Evolutionary conservation across 2,329 filamentous ascomycete species (phyloP).

Genomic region (Phialemonium atrogriseum): DNA sequence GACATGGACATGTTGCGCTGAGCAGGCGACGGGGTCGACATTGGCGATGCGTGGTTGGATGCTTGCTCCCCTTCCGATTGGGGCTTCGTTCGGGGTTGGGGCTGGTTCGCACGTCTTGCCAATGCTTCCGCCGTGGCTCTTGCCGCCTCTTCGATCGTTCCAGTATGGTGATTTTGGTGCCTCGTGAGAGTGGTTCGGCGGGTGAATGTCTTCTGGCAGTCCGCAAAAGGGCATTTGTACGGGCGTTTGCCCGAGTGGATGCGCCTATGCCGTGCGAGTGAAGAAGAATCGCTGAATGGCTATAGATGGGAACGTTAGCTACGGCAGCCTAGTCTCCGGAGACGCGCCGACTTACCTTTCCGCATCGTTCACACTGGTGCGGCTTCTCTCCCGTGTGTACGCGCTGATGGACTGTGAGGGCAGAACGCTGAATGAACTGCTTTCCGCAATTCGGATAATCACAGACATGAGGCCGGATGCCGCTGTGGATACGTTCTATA

Average conservation of each 20-base stretch:
- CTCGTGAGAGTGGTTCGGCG: slow-evolving; percentile 89
- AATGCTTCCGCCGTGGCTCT: slow-evolving; percentile 81
- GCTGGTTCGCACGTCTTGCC: slow-evolving; percentile 44
- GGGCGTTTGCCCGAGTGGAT: slow-evolving; percentile 94
- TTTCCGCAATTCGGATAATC: slow-evolving; percentile 85
- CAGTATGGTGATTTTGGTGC: slow-evolving; percentile 93
- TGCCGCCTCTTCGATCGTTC: slow-evolving; percentile 88
- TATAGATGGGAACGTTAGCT: slow-evolving; percentile 30
- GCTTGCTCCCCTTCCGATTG: slow-evolving; percentile 64
- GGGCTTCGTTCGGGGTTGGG: slow-evolving; percentile 26
- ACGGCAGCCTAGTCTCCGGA: too few relatives aligned
- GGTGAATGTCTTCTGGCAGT: slow-evolving; percentile 98
- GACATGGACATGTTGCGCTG: slow-evolving; percentile 74
- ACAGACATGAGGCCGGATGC: slow-evolving; percentile 84
- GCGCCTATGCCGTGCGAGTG: slow-evolving; percentile 81
- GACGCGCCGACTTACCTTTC: slow-evolving; percentile 85
- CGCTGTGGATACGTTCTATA: slow-evolving; percentile 92
- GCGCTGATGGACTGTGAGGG: slow-evolving; percentile 87
- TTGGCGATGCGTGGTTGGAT: slow-evolving; percentile 63
- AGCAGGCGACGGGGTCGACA: slow-evolving; percentile 76
- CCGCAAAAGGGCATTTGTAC: slow-evolving; percentile 94
- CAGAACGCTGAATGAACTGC: slow-evolving; percentile 94
- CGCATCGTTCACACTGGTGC: slow-evolving; percentile 93
- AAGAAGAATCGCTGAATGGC: slow-evolving; percentile 96
- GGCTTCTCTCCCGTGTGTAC: slow-evolving; percentile 98